Percentiles rank a stretch among this genome's conserved stretches.
phyloP scores from a whole-genome alignment of 1,284 basidiomycete genomes.

The Trametes hirsuta region DNA sequence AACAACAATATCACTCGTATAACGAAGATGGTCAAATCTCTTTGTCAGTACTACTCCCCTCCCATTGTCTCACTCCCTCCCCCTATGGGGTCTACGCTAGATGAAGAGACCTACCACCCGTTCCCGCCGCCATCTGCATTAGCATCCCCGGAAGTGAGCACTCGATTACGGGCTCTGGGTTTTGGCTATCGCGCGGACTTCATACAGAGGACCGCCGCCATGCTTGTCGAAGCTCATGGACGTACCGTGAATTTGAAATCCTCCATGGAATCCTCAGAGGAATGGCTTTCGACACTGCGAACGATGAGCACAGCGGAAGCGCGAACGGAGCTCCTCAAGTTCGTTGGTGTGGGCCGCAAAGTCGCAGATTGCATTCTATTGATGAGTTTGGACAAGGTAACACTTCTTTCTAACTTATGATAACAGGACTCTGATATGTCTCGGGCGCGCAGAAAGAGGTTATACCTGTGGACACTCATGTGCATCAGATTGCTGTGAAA shows the following conservation, averaged over 20 bases:
- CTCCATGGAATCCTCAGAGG: constrained; percentile 51
- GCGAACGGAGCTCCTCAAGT: constrained; percentile 74
- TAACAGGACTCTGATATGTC: not conserved
- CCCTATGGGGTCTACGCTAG: constrained; percentile 32
- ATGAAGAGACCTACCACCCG: constrained; percentile 64
- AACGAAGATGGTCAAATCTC: constrained; percentile 83
- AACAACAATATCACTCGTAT: constrained; percentile 97
- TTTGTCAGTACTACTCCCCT: constrained; percentile 74
- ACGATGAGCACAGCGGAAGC: constrained; percentile 57
- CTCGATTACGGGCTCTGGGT: constrained; percentile 77
- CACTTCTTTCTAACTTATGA: constrained; percentile 18
- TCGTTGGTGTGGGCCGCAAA: constrained; percentile 94
- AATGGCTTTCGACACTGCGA: constrained; percentile 67
- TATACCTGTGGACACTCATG: constrained; percentile 93
- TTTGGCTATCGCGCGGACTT: constrained; percentile 97
- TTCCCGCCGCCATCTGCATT: constrained; percentile 84
- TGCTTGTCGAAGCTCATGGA: constrained; percentile 68
- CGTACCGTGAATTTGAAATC: constrained; percentile 22
- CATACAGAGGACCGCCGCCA: constrained; percentile 82
- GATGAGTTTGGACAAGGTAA: constrained; percentile 93
- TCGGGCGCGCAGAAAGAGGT: constrained; percentile 62
- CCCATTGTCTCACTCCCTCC: constrained; percentile 56
- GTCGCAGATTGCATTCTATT: constrained; percentile 94
- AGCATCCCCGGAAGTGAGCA: constrained; percentile 62
- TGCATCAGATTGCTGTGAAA: constrained; percentile 84